A percentile compares a stretch with the other conserved stretches of the same genome.
These are phyloP conservation scores for Crithidia fasciculata DNA, from an alignment of 208 protist species.

Conservation along the genomic window DNA sequence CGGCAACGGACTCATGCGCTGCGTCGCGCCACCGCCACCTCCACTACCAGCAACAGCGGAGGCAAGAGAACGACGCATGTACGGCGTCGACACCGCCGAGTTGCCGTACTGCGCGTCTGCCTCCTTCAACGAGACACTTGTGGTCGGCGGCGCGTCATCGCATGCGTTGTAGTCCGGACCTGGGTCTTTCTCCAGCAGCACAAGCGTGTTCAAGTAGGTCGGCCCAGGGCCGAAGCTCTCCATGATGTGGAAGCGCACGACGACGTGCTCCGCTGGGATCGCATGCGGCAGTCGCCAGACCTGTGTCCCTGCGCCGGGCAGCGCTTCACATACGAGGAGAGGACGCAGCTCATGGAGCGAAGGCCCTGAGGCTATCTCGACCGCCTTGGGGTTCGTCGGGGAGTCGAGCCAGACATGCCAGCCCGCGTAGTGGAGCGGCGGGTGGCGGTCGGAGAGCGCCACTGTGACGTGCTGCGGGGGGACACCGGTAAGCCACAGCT, in stretches of 20 bases:
- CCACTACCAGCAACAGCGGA: neutral
- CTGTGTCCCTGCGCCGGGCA: conserved; percentile 82
- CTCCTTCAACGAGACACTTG: neutral
- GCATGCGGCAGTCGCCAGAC: conserved; percentile 77
- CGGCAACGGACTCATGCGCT: conserved; percentile 8
- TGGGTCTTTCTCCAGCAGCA: conserved; percentile 77
- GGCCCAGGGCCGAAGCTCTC: conserved; percentile 78
- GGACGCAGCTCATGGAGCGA: conserved; percentile 42
- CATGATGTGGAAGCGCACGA: conserved; percentile 71
- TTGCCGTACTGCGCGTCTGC: neutral
- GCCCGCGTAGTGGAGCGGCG: conserved; percentile 74
- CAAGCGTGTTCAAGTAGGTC: conserved; percentile 87
- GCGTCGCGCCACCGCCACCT: neutral
- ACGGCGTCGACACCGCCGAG: conserved; percentile 1
- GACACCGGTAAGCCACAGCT: conserved; percentile 82
- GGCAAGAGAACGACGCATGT: neutral
- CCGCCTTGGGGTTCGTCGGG: conserved; percentile 79
- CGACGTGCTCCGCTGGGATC: conserved; percentile 64
- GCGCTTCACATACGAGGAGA: conserved; percentile 74
- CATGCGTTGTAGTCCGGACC: conserved; percentile 51
- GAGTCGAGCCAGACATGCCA: conserved; percentile 92
- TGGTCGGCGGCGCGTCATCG: neutral
- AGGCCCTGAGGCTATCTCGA: conserved; percentile 75
- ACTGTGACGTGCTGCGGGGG: conserved; percentile 85
- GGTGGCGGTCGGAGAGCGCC: conserved; percentile 47